Base-by-base conservation (phyloP, 2,329 filamentous ascomycete genomes). In the Thielaviopsis populi region DNA sequence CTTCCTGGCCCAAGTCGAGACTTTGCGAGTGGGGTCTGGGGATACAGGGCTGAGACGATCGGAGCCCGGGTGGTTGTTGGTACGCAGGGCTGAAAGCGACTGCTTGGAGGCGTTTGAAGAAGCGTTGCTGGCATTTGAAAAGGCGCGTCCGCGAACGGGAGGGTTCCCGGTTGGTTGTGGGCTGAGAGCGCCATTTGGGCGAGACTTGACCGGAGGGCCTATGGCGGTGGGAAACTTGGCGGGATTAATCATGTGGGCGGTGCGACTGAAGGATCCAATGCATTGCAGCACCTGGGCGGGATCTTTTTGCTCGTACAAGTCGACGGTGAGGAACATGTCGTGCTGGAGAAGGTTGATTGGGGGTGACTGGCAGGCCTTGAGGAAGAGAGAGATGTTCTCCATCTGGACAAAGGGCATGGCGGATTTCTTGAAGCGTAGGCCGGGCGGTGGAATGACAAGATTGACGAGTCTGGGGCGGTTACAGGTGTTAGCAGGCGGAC, bases 341-440 rank as follows among this genome's bases (percentile, higher is more conserved):
- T 99, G 94, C 56, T 91, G 86, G 65, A 89, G 91, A 66, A 99
- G 84, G 74, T 86, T 91, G 62, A 99, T 78, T 0, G 94, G 94
- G 30, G 88, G 83, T 61, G 83, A 78, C 74, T 96, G 89, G 77
- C 91, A 95, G 66, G 90, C 91, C 71, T 83, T 85, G 63, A 99
- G 83, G 75, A 96, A 99, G 72, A 95, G 89, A 3, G 91, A 95
- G 71, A 99, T 96, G 73, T 99, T 99, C 74, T 99, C 94, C 91
- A 97, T 97, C 75, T 99, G 94, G 48, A 97, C 92, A 73, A 99
- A 99, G 0, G 94, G 94, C 92, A 97, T 97, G 48, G 84, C 77
- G 0, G 91, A 96, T 72, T 87, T 80, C 76, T 97, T 97, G 81
- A 88, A 97, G 73, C 87, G 90, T 75, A 96, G 83, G 40, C 87